Percentiles rank a stretch among this genome's conserved stretches.
Evolutionary conservation across 176 grass and related monocot species (phyloP).

Genomic region (Bonia amplexicaulis): DNA sequence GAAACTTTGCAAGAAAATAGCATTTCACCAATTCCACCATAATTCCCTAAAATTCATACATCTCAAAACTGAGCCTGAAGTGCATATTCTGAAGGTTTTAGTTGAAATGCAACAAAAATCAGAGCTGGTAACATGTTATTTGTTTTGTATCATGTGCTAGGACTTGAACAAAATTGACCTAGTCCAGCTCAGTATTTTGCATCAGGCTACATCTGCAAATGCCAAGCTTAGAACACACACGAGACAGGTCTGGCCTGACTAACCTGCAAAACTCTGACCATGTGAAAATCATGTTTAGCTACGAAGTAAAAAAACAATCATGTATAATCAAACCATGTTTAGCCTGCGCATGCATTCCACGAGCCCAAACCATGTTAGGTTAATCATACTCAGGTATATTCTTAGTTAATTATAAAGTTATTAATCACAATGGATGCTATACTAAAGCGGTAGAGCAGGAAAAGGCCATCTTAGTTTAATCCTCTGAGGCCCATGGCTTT

Average conservation of each 20-base stretch:
- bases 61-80: neutral
- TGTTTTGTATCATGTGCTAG: neutral
- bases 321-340: constrained; percentile 12
- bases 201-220: neutral
- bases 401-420: neutral
- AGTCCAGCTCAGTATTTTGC: neutral
- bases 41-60: neutral
- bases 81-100: neutral
- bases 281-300: constrained; percentile 5
- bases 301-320: neutral
- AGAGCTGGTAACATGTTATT: neutral
- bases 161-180: neutral
- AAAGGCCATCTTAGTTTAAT: constrained; percentile 3
- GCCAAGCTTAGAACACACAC: neutral
- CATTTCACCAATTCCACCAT: neutral
- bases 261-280: neutral
- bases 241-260: neutral
- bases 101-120: neutral
- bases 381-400: neutral
- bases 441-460: neutral
- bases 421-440: neutral
- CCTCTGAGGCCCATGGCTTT: neutral
- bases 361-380: neutral
- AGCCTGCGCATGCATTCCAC: constrained; percentile 21
- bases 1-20: neutral